Conservation (phyloP, 2,329 filamentous ascomycete genomes). For the Botryosphaeria dothidea region DNA sequence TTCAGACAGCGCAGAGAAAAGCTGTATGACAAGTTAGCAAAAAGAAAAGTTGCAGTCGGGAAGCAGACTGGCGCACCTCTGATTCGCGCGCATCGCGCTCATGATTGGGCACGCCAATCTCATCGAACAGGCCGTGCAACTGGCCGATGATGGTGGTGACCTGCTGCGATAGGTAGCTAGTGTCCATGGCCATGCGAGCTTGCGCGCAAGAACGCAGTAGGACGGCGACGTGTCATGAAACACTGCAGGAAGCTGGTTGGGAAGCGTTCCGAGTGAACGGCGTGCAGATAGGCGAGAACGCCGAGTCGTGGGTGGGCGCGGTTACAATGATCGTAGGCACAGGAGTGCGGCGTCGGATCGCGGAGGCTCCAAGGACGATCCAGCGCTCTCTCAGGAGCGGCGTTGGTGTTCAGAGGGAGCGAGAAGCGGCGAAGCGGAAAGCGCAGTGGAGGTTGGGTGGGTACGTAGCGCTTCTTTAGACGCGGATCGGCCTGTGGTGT, state of each 20-base stretch:
- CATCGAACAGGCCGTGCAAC: constrained; percentile 92
- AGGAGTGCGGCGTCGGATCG: not conserved
- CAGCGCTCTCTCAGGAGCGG: not conserved
- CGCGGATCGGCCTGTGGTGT: constrained; percentile 13
- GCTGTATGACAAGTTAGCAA: constrained; percentile 51
- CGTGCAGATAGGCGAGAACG: constrained; percentile 4
- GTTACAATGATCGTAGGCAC: constrained; percentile 4
- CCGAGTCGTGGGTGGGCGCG: not conserved
- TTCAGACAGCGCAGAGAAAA: constrained; percentile 89
- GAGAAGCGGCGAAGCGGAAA: not conserved
- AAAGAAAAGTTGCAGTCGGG: not conserved
- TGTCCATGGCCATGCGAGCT: constrained; percentile 65
- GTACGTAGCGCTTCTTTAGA: constrained; percentile 16
- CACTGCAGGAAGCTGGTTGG: constrained; percentile 2
- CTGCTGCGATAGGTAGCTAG: constrained; percentile 90
- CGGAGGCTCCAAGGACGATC: not conserved
- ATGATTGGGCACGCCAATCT: constrained; percentile 93
- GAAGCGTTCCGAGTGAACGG: not conserved
- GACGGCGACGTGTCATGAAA: constrained; percentile 12
- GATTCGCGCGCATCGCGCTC: constrained; percentile 87
- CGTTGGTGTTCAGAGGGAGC: not conserved
- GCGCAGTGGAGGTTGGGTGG: not conserved
- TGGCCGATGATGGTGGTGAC: constrained; percentile 92
- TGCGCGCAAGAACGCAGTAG: not conserved
- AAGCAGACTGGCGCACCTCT: constrained; percentile 62